Evolutionary conservation across 805 yeast genomes (phyloP).

Genomic region (Barnettozyma salicaria): DNA sequence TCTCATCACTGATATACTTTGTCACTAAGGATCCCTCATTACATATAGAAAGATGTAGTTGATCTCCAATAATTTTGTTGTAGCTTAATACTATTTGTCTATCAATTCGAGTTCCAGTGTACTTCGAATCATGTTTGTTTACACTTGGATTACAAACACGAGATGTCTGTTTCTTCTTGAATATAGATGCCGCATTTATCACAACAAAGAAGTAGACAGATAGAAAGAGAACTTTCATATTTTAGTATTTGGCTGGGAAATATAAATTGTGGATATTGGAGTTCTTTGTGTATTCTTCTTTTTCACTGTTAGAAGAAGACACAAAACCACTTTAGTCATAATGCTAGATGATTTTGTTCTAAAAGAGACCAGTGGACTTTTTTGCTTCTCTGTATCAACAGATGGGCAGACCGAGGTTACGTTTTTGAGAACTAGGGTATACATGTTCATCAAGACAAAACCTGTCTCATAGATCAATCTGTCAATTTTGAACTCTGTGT

Average conservation of each 20-base stretch:
- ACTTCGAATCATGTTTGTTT: slow-evolving; percentile 1
- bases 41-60: slow-evolving; percentile 13
- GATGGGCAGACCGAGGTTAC: too few relatives aligned
- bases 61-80: background rate
- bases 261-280: too few relatives aligned
- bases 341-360: too few relatives aligned
- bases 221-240: background rate
- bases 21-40: slow-evolving; percentile 10
- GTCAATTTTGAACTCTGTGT: too few relatives aligned
- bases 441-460: too few relatives aligned
- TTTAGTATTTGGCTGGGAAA: background rate
- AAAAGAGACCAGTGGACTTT: too few relatives aligned
- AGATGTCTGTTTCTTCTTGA: slow-evolving; percentile 2
- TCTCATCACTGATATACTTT: slow-evolving; percentile 8
- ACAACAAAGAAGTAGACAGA: background rate
- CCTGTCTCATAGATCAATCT: too few relatives aligned
- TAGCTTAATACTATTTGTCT: slow-evolving; percentile 9
- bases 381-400: too few relatives aligned
- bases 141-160: slow-evolving; percentile 14
- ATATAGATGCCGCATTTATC: slow-evolving; percentile 1
- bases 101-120: slow-evolving; percentile 16
- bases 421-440: too few relatives aligned
- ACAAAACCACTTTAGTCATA: too few relatives aligned
- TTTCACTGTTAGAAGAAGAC: too few relatives aligned
- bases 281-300: too few relatives aligned